Percentiles rank a stretch among this genome's conserved stretches.
These are phyloP conservation scores for Pisolithus tinctorius DNA, from an alignment of 768 basidiomycete genomes.

Conservation along the genomic window DNA sequence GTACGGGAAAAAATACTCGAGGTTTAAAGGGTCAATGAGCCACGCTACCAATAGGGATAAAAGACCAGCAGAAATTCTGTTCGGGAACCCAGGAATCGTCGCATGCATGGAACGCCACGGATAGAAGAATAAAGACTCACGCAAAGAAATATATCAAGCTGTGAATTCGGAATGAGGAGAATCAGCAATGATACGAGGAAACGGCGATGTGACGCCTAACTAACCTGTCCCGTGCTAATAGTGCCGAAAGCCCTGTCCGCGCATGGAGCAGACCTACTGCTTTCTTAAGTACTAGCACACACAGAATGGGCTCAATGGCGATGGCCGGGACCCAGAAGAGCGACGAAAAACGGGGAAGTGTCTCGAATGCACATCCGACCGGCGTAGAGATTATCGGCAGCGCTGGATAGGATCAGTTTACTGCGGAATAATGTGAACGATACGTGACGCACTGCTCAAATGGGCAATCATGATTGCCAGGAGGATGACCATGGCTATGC, in stretches of 20 bases:
- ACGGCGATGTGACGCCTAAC: neutral
- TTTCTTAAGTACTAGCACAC: slow-evolving; percentile 15
- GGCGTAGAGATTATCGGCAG: slow-evolving; percentile 15
- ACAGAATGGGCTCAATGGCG: slow-evolving; percentile 20
- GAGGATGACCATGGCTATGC: slow-evolving; percentile 3
- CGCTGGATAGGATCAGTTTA: slow-evolving; percentile 1
- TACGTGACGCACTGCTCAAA: slow-evolving; percentile 2
- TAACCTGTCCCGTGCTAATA: slow-evolving; percentile 9
- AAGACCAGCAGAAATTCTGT: slow-evolving; percentile 16
- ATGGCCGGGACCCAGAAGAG: slow-evolving; percentile 21
- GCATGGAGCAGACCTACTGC: slow-evolving; percentile 4
- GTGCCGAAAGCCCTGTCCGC: slow-evolving; percentile 1
- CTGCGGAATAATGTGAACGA: neutral
- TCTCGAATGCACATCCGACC: slow-evolving; percentile 17
- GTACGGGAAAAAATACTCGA: slow-evolving; percentile 19
- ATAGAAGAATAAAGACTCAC: slow-evolving; percentile 5
- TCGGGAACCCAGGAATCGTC: neutral
- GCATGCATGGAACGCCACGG: neutral
- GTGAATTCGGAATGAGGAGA: neutral
- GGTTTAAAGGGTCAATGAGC: slow-evolving; percentile 11
- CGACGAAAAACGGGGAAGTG: slow-evolving; percentile 12
- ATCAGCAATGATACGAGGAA: neutral
- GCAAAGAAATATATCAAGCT: slow-evolving; percentile 18
- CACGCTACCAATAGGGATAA: slow-evolving; percentile 13
- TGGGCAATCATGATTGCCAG: slow-evolving; percentile 4